Evolutionary conservation across 805 yeast genomes (phyloP), one percentile per base, ranked within the genome.

Genomic region (Nakazawaea populi): DNA sequence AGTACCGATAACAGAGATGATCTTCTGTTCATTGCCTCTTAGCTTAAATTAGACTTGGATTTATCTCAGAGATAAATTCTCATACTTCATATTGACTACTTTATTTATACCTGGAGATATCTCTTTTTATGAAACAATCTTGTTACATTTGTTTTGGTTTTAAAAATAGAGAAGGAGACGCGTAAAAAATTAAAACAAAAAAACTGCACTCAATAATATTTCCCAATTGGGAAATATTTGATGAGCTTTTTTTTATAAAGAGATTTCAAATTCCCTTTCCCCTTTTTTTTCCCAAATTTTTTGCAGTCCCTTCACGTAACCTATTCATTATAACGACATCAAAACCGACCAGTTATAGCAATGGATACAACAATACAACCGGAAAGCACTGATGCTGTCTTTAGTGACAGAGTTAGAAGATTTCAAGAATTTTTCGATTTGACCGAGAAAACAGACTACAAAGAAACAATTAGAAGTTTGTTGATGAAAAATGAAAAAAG

Each of bases 401-500:
- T 84, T 63, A 83, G 85, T 50, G 97, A 91, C 65, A 83, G 97
- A 56, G 88, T 87, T 24, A 82, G 96, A 62, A 76, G 85, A 58
- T 92, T 92, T 70, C 90, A 87, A 57, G 97, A 92, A 59, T 92
- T 91, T 63, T 71, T 94, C 44, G 77, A 74, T 39, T 74, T 82
- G 28, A 77, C 77, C 51, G 74, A 72, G 18, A 68, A 65, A 6
- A 76, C 86, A 0, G 79, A 82, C 55, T 88, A 90, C 68, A 77
- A 82, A 55, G 85, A 80, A 48, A 78, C 77, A 47, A 85, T 94
- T 56, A 80, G 83, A 56, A 75, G 80, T 35, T 84, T 94, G 87
- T 80, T 91, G 45, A 73, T 75, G 55, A 79, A 80, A 58, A 84
- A 83, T 44, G 75, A 76, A 49, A 77, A 79, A 55, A 76, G 99